phyloP scores from a whole-genome alignment of 1,284 basidiomycete species.

The Anthracocystis panici-leucophaei region DNA sequence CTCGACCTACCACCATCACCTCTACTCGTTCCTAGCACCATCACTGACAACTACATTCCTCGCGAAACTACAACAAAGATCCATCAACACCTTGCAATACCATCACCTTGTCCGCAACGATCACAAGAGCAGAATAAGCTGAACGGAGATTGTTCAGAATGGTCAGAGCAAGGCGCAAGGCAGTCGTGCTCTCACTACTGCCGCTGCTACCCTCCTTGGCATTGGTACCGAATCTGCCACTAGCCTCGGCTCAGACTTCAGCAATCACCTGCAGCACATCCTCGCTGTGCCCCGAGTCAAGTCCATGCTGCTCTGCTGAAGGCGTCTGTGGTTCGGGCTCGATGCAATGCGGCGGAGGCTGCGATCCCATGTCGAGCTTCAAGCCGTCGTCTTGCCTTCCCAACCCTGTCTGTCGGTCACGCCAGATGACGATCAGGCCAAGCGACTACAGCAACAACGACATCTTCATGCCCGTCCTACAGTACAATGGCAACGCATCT shows the following conservation, averaged over 20 bases:
- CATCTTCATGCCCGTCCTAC: constrained; percentile 58
- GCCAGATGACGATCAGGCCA: constrained; percentile 47
- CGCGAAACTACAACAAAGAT: not conserved
- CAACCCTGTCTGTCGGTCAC: constrained; percentile 57
- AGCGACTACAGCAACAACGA: constrained; percentile 51
- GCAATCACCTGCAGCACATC: constrained; percentile 33
- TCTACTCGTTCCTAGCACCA: not conserved
- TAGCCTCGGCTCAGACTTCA: constrained; percentile 18
- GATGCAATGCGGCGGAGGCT: constrained; percentile 64
- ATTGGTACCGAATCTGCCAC: constrained; percentile 2
- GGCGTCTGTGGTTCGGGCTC: constrained; percentile 61
- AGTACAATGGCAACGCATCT: constrained; percentile 59
- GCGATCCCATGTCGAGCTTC: constrained; percentile 56
- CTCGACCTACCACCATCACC: not conserved
- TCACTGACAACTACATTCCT: not conserved
- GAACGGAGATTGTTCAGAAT: not conserved
- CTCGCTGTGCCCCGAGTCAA: constrained; percentile 43
- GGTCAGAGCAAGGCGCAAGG: constrained; percentile 4
- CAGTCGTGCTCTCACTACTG: not conserved
- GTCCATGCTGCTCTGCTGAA: constrained; percentile 58
- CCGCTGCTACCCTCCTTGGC: constrained; percentile 3
- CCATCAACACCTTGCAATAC: not conserved
- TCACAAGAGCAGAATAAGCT: no score
- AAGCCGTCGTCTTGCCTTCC: constrained; percentile 56
- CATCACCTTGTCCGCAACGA: not conserved